Base-by-base conservation (phyloP, 176 grass and related monocot species). In the Secale cereale region DNA sequence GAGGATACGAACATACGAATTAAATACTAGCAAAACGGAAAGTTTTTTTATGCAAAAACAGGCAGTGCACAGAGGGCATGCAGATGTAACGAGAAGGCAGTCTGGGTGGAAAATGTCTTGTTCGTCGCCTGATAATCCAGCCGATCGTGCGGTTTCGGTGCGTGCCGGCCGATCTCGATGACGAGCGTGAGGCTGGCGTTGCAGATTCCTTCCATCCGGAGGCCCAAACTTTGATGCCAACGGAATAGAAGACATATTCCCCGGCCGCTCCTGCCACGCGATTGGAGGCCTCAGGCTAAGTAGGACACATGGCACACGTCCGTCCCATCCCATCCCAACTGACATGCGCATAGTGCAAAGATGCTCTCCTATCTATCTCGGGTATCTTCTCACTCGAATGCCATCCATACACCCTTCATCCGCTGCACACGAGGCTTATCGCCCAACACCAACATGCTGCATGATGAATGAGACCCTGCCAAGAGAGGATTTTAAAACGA, bases 221-320 rank as follows among this genome's bases (percentile, higher is more conserved):
- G 20, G 54, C 54, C 10, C 65, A 30, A 83, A 67, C 74, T 90
- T 86, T 90, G 88, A 87, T 90, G 85, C 85, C 85, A 90, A 79
- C 8, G 37, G 89, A 74, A 90, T 87, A 68, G 54, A 57, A 57
- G 88, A 87, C 41, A 79, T 87, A 87, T 90, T 87, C 88, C 20
- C 65, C 12, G 6, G 37, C 37, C 40, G 10, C 39, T 2, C 14
- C 23, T 4, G 1, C 15, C 10, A 2, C 56, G 52, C 72, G 6
- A 45, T 71, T 83, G 80, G 86, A 71, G 13, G 35, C 33, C 3
- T 4, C 10, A 54, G 65, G 75, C 76, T 54, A 43, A 11, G 54
- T 57, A 57, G 19, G 25, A 52, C 76, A 65, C 61, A 82, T 59
- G 84, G 31, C 78, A 40, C 76, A 59, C 61, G 78, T 74, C 88